Percentiles rank a stretch among this genome's conserved stretches.
Evolutionary conservation across 2,329 filamentous ascomycete genomes (phyloP).

Genomic region (Sphaceloma murrayae): DNA sequence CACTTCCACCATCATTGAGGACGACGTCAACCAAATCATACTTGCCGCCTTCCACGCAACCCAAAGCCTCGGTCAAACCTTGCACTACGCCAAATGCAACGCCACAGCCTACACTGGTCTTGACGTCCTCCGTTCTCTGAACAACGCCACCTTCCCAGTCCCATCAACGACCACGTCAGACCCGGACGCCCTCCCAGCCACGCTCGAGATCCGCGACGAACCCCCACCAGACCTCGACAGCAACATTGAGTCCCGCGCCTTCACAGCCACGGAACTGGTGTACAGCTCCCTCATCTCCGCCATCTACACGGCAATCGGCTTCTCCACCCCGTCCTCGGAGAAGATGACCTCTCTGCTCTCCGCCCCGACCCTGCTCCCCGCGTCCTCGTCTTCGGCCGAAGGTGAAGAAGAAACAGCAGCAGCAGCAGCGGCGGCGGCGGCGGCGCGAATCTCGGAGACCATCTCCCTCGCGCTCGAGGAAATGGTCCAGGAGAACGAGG

Average conservation of each 20-base stretch:
- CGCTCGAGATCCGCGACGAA: background rate
- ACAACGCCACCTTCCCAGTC: background rate
- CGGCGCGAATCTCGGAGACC: background rate
- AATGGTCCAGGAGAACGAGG: background rate
- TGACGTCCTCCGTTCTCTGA: constrained; percentile 13
- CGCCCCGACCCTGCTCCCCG: no score
- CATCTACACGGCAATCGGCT: constrained; percentile 10
- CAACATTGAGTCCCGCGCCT: constrained; percentile 6
- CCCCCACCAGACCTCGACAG: constrained; percentile 17
- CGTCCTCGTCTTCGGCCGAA: background rate
- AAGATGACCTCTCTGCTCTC: constrained; percentile 11
- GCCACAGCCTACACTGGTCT: constrained; percentile 19
- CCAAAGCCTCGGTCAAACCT: constrained; percentile 19
- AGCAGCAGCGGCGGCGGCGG: no score
- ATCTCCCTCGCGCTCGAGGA: background rate
- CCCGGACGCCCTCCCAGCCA: background rate
- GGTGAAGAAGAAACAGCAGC: background rate
- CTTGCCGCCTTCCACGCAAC: constrained; percentile 20
- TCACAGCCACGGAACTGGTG: constrained; percentile 7
- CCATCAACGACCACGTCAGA: no score
- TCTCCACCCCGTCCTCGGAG: constrained; percentile 8
- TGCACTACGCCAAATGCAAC: constrained; percentile 10
- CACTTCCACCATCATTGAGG: background rate
- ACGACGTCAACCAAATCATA: constrained; percentile 19
- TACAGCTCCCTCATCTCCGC: constrained; percentile 7